These are phyloP conservation scores for Debaryomyces hansenii DNA, from an alignment of 805 yeast species.

Conservation along the genomic window DNA sequence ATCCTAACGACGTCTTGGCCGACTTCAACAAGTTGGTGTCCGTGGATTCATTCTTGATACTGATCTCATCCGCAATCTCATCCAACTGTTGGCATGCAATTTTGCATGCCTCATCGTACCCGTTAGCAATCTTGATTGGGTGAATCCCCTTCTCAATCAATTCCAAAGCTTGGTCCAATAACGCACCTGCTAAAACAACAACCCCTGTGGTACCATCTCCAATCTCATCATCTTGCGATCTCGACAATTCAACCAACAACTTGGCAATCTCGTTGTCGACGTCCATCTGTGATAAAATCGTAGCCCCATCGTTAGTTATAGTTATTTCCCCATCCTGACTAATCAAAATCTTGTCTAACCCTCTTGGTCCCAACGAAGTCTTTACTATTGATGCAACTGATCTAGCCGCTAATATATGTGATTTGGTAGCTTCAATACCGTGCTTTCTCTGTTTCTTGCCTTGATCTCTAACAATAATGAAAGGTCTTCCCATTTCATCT, in stretches of 20 bases:
- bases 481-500: slow-evolving; percentile 99
- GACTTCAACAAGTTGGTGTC: slow-evolving; percentile 76
- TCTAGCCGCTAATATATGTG: slow-evolving; percentile 92
- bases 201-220: slow-evolving; percentile 99
- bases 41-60: slow-evolving; percentile 46
- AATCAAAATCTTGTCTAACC: slow-evolving; percentile 93
- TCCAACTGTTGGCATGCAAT: slow-evolving; percentile 82
- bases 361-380: slow-evolving; percentile 96
- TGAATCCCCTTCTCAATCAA: slow-evolving; percentile 96
- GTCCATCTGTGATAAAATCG: slow-evolving; percentile 94
- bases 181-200: slow-evolving; percentile 92
- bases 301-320: slow-evolving; percentile 98
- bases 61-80: slow-evolving; percentile 65
- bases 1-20: slow-evolving; percentile 91
- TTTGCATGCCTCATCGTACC: slow-evolving; percentile 95
- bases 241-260: slow-evolving; percentile 87
- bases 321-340: slow-evolving; percentile 98
- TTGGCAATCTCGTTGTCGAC: slow-evolving; percentile 95
- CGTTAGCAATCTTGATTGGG: slow-evolving; percentile 95
- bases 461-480: slow-evolving; percentile 90
- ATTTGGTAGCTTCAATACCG: slow-evolving; percentile 53
- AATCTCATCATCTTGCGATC: slow-evolving; percentile 95
- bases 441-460: slow-evolving; percentile 69
- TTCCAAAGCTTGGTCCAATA: slow-evolving; percentile 91
- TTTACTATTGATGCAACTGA: slow-evolving; percentile 90